Evolutionary conservation across 1,284 basidiomycete genomes (phyloP).

Genomic region (Lignosus rhinocerotis): DNA sequence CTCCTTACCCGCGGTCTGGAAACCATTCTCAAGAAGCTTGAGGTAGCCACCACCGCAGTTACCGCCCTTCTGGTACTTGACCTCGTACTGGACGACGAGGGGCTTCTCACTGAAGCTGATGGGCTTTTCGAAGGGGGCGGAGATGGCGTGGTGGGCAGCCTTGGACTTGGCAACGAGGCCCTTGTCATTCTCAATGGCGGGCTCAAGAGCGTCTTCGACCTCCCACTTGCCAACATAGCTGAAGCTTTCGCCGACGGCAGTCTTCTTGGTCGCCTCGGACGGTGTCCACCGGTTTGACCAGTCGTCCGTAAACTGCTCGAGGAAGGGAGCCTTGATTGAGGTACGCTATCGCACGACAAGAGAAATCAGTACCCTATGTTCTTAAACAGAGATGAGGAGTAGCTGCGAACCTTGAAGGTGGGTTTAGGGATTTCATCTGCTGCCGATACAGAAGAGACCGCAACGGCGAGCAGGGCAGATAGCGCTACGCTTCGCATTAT

Average conservation of each 20-base stretch:
- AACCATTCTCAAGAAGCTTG: conserved; percentile 93
- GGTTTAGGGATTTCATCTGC: conserved; percentile 58
- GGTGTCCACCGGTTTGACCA: conserved; percentile 94
- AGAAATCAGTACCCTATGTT: conserved; percentile 7
- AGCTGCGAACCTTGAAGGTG: conserved; percentile 58
- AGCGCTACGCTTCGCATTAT: conserved; percentile 83
- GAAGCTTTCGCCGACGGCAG: conserved; percentile 91
- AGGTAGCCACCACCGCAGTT: conserved; percentile 99
- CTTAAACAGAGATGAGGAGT: not conserved
- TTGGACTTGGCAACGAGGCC: conserved; percentile 92
- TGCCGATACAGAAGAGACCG: conserved; percentile 60
- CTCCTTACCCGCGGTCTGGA: conserved; percentile 89
- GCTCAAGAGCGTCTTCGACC: conserved; percentile 82
- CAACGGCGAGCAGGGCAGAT: conserved; percentile 66
- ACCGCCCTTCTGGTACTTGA: conserved; percentile 99
- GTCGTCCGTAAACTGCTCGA: conserved; percentile 96
- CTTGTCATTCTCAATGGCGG: conserved; percentile 80
- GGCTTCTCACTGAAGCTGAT: conserved; percentile 88
- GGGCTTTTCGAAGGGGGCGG: conserved; percentile 81
- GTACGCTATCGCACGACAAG: conserved; percentile 59
- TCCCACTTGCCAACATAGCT: conserved; percentile 98
- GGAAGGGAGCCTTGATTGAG: conserved; percentile 85
- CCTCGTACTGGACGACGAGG: conserved; percentile 97
- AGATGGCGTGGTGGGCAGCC: conserved; percentile 96
- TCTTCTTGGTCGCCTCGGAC: conserved; percentile 97